Conservation (phyloP, 495 filamentous ascomycete species). For the Tuber indicum region DNA sequence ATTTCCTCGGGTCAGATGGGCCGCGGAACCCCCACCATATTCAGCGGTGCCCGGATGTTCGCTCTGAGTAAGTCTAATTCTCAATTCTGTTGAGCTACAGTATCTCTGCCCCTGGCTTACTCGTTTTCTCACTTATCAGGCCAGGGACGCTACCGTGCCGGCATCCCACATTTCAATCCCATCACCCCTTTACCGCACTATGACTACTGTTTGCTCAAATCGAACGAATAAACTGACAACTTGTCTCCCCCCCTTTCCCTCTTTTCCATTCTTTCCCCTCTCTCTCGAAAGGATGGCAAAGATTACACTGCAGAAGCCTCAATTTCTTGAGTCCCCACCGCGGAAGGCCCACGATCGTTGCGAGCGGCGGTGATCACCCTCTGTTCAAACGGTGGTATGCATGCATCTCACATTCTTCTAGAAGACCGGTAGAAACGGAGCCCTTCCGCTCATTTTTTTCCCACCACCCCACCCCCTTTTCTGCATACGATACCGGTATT, state of each 20-base stretch:
- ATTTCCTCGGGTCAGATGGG: background rate
- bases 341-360: background rate
- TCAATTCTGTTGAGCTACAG: background rate
- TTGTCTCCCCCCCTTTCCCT: background rate
- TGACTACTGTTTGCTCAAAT: background rate
- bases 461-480: background rate
- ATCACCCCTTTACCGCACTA: background rate
- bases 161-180: background rate
- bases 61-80: background rate
- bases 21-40: background rate
- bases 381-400: background rate
- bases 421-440: background rate
- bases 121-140: background rate
- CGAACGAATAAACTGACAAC: background rate
- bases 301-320: constrained; percentile 4
- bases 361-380: background rate
- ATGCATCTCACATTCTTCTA: background rate
- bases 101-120: constrained; percentile 1
- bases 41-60: background rate
- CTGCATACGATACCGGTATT: background rate
- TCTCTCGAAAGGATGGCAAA: background rate
- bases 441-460: background rate
- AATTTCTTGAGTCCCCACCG: constrained; percentile 1
- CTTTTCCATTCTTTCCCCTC: background rate
- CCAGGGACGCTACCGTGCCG: background rate